phyloP scores from a whole-genome alignment of 352 stramenopile genomes.

The Globisporangium carolinianum region DNA sequence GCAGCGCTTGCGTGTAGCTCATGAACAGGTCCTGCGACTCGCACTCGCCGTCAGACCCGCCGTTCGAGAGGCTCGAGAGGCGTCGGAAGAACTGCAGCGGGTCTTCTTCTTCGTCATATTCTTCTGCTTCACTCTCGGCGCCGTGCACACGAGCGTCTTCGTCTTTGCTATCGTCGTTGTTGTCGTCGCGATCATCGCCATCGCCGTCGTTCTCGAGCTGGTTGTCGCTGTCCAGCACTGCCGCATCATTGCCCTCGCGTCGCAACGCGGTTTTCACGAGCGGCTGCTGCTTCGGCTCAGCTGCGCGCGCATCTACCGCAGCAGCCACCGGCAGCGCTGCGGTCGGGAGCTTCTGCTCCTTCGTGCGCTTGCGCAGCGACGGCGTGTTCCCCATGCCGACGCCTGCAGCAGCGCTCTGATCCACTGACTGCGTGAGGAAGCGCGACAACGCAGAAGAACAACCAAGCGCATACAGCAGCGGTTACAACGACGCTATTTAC shows the following conservation, averaged over 20 bases:
- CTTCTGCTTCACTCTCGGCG: constrained; percentile 2
- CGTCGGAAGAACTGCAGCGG: constrained; percentile 26
- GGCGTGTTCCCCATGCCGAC: constrained; percentile 11
- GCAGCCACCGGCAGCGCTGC: background rate
- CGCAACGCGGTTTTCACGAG: background rate
- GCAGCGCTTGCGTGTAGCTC: constrained; percentile 37
- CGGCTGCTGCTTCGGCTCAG: background rate
- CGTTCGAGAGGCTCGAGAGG: constrained; percentile 1
- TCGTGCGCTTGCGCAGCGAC: constrained; percentile 5
- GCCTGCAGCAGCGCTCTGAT: background rate
- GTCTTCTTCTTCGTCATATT: constrained; percentile 11
- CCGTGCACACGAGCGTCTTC: background rate
- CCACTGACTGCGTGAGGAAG: no score
- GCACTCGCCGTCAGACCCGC: background rate
- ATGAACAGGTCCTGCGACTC: constrained; percentile 18
- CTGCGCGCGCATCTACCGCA: background rate
- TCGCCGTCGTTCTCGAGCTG: background rate
- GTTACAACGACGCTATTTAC: no score
- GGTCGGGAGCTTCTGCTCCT: background rate
- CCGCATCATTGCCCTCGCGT: background rate
- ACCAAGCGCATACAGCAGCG: no score
- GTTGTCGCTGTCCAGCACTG: background rate
- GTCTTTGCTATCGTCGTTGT: background rate
- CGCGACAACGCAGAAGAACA: no score
- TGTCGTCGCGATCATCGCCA: background rate